Percentiles rank a stretch among this genome's conserved stretches.
phyloP scores from a whole-genome alignment of 1,284 basidiomycete genomes.

The Microbotryum scabiosae region DNA sequence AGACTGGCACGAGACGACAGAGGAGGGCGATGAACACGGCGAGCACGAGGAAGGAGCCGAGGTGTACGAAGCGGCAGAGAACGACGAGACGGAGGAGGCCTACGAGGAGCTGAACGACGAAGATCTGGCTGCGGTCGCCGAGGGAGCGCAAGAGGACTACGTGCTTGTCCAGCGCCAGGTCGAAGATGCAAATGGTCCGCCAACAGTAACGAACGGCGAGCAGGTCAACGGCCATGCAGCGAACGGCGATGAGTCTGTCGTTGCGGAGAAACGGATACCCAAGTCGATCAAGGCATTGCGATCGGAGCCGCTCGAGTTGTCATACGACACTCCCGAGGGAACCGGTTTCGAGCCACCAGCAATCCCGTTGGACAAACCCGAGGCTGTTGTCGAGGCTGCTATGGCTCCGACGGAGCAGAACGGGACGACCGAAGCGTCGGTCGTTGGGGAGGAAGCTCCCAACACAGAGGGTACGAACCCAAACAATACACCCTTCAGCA shows the following conservation, averaged over 20 bases:
- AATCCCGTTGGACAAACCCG: conserved; percentile 1
- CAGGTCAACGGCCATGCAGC: neutral
- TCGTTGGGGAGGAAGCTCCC: neutral
- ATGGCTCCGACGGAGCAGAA: neutral
- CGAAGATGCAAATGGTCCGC: neutral
- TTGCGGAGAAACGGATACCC: neutral
- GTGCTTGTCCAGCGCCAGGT: conserved; percentile 13
- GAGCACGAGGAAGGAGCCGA: conserved; percentile 1
- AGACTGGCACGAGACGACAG: conserved; percentile 11
- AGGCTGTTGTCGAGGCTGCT: neutral
- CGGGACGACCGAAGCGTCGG: neutral
- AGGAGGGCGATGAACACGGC: conserved; percentile 8
- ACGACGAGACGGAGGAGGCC: conserved; percentile 21
- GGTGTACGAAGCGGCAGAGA: neutral
- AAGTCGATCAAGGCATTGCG: neutral
- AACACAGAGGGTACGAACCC: neutral
- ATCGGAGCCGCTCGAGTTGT: neutral
- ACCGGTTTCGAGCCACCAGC: conserved; percentile 2
- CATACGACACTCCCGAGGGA: conserved; percentile 3
- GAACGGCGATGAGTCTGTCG: neutral
- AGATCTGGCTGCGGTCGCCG: conserved; percentile 17
- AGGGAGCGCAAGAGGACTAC: conserved; percentile 26
- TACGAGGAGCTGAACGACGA: conserved; percentile 23
- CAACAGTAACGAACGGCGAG: neutral
- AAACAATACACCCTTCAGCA: neutral